phyloP scores from a whole-genome alignment of 495 filamentous ascomycete genomes.

The Chaetomidium leptoderma region DNA sequence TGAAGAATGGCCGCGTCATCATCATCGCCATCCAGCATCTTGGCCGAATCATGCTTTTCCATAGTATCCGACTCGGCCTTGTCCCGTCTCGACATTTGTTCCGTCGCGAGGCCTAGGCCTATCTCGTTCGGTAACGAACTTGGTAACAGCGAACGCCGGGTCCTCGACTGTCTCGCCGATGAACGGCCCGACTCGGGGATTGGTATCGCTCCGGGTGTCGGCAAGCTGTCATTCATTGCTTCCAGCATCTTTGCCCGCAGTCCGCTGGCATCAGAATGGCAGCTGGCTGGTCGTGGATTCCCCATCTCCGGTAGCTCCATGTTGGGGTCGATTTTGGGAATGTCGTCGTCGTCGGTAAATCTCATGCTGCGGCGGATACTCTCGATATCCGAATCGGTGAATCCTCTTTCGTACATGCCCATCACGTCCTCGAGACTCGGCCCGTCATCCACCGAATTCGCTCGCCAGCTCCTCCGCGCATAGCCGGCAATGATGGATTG shows the following conservation, averaged over 20 bases:
- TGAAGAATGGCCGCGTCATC: slow-evolving; percentile 7
- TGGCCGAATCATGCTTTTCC: slow-evolving; percentile 34
- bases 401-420: slow-evolving; percentile 86
- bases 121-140: slow-evolving; percentile 34
- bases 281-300: slow-evolving; percentile 27
- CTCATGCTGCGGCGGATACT: slow-evolving; percentile 32
- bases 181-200: slow-evolving; percentile 20
- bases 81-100: slow-evolving; percentile 23
- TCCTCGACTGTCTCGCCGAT: slow-evolving; percentile 41
- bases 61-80: slow-evolving; percentile 11
- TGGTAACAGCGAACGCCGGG: slow-evolving; percentile 31
- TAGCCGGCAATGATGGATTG: slow-evolving; percentile 48
- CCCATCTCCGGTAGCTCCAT: slow-evolving; percentile 18
- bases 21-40: slow-evolving; percentile 28
- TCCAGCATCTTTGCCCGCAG: slow-evolving; percentile 41
- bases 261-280: slow-evolving; percentile 34
- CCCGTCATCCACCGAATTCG: slow-evolving; percentile 56
- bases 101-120: slow-evolving; percentile 27
- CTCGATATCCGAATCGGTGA: slow-evolving; percentile 54
- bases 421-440: slow-evolving; percentile 91
- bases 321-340: slow-evolving; percentile 28
- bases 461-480: slow-evolving; percentile 46
- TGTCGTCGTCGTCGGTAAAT: slow-evolving; percentile 36
- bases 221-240: slow-evolving; percentile 42
- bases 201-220: slow-evolving; percentile 24